These are phyloP conservation scores for Kickxella alabastrina DNA, from an alignment of 192 early-diverging fungal species.

Conservation along the genomic window DNA sequence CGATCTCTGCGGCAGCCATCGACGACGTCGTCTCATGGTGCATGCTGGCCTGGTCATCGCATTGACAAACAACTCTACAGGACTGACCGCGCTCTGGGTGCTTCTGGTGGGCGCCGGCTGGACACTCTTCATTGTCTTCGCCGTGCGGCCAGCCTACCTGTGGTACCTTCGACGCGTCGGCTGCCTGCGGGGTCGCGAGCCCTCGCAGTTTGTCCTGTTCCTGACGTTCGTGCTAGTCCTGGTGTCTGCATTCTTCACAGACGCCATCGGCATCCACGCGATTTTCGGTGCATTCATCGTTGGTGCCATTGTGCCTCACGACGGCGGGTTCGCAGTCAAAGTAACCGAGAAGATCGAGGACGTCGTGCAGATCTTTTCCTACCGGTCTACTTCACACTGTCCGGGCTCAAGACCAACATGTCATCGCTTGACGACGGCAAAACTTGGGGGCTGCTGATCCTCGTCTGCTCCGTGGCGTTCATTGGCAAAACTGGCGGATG, in stretches of 20 bases:
- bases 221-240: constrained; percentile 71
- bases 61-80: constrained; percentile 70
- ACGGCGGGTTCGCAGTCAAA: constrained; percentile 78
- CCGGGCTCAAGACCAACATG: constrained; percentile 86
- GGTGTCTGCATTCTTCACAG: constrained; percentile 74
- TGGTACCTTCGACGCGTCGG: constrained; percentile 36
- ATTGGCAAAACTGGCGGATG: constrained; percentile 86
- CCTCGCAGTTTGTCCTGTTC: constrained; percentile 57
- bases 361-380: constrained; percentile 80
- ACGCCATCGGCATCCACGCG: constrained; percentile 83
- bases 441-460: constrained; percentile 73
- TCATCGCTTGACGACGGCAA: constrained; percentile 64
- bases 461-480: constrained; percentile 74
- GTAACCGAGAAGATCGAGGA: constrained; percentile 94
- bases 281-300: constrained; percentile 93
- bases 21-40: constrained; percentile 90
- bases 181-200: constrained; percentile 31
- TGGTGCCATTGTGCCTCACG: constrained; percentile 85
- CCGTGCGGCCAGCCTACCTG: constrained; percentile 59
- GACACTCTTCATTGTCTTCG: constrained; percentile 64
- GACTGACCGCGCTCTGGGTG: constrained; percentile 74
- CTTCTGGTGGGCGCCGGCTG: constrained; percentile 71
- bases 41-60: constrained; percentile 79
- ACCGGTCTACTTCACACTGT: constrained; percentile 91
- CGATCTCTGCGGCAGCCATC: constrained; percentile 79